Evolutionary conservation across 2,329 filamentous ascomycete genomes (phyloP), one percentile per base, ranked within the genome.

Genomic region (Venturia nashicola): DNA sequence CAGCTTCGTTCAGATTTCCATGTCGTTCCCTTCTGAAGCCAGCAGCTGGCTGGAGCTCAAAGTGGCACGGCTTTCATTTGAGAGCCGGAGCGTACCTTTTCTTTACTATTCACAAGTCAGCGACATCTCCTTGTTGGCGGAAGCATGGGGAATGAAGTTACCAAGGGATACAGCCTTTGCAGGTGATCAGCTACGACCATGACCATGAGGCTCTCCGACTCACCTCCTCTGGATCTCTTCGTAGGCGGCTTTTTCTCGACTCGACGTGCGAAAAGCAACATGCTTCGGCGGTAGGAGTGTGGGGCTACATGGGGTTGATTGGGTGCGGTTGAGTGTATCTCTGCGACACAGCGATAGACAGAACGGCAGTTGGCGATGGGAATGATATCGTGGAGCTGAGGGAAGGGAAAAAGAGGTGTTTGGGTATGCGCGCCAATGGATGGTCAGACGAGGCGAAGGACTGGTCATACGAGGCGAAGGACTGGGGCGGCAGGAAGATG

Each of bases 161-260:
- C 59, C 59, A 61, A n/a, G 59, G 39, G 14, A 46, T 27, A 34
- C 59, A 61, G 42, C 59, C 59, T 61, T n/a, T 12, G 3, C 23
- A 46, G 18, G 16, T 51, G 46, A 20, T 51, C 46, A 51, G 46
- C 46, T 27, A 27, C 20, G 16, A 12, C 2, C 1, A 27, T 32
- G 11, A 43, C 1, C 1, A 20, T 40, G 40, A 40, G 32, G 20
- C 36, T 60, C n/a, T 32, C 23, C 36, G 5, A 61, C 59, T 42
- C 23, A 61, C 59, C 59, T 39, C 27, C 42, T 61, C 59, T 61
- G 23, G 59, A 61, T 61, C 59, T 40, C 36, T 46, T 42, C n/a
- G 59, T 14, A 1, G 39, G 18, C 39, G 39, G 59, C 42, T 61
- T 61, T 46, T 42, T 42, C 59, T 61, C 59, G 39, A 36, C 59